Base-by-base conservation (phyloP, 2,329 filamentous ascomycete species). In the Chaetomiaceae sp. region DNA sequence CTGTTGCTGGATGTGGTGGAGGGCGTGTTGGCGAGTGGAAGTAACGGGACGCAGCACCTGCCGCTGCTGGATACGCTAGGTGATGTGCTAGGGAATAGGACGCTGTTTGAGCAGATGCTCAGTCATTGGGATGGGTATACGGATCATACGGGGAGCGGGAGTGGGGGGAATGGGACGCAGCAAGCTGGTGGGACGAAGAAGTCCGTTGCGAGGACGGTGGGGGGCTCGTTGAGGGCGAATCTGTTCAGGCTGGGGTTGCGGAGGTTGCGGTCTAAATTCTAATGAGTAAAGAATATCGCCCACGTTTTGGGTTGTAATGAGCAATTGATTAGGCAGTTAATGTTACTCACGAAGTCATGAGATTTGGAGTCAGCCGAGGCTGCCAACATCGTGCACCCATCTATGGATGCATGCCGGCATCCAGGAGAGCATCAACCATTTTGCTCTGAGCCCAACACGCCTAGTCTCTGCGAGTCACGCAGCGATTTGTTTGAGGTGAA, bases 1-100 rank as follows among this genome's bases (percentile, higher is more conserved):
- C 47, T 74, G 4, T 15, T 69, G 9, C 57, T 61, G 20, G 65
- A 71, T 42, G 55, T 71, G 9, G 39, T 69, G 12, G 54, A 59
- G 38, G 67, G 68, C 34, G 52, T 71, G 29, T 12, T 65, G 35
- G 35, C 35, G 15, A 27, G 42, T 18, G 42, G 42, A 3, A 38
- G 20, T n/a, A 26, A 43, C 14, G 40, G 45, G 1, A 11, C 45
- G 12, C 6, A 20, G 20, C 17, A 24, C 22, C 22, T 43, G 1
- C 40, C 46, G 9, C 11, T 48, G 19, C 37, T 40, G 2, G 46
- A 48, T 18, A 40, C 26, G 22, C 18, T 44, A 4, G 40, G 29
- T 3, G 46, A 39, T 12, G 37, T 36, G 32, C 18, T 43, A 22
- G 43, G 43, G 15, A 46, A 46, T 11, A 40, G 30, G 17, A 49